A percentile compares a stretch with the other conserved stretches of the same genome.
Conservation (phyloP, 2,329 filamentous ascomycete species). For the Monilinia fructigena region DNA sequence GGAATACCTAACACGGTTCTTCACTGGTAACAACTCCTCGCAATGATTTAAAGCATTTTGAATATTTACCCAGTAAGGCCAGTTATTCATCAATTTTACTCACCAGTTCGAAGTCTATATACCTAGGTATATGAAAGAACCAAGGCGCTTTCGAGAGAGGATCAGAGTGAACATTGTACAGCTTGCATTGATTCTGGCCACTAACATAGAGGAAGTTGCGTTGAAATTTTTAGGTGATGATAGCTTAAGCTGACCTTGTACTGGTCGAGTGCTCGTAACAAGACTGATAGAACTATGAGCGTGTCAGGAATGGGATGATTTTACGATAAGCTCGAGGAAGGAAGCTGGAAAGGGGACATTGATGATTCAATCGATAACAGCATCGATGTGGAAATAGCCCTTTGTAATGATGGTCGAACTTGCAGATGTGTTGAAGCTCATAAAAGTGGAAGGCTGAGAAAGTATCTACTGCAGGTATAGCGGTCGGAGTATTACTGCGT, state of each 20-base stretch:
- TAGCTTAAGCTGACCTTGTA: not conserved
- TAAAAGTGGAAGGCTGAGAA: not conserved
- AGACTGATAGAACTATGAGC: not conserved
- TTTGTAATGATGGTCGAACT: not conserved
- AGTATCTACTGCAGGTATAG: not conserved
- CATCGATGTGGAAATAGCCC: not conserved
- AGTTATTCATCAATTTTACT: too few species aligned
- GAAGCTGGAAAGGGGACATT: not conserved
- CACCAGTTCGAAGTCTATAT: too few species aligned
- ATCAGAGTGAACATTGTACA: not conserved
- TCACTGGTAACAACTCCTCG: too few species aligned
- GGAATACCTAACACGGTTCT: too few species aligned
- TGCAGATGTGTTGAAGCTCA: not conserved
- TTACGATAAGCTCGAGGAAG: not conserved
- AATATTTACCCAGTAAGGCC: too few species aligned
- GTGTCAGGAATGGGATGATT: not conserved
- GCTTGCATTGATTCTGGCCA: not conserved
- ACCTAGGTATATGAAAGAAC: too few species aligned
- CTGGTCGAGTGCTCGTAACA: not conserved
- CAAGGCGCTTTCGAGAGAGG: not conserved
- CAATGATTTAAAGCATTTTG: too few species aligned
- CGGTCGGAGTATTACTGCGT: not conserved
- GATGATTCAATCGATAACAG: not conserved
- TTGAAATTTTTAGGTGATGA: not conserved
- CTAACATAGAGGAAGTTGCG: not conserved